Conservation (phyloP, 805 yeast genomes). For the Kuraishia hungarica region DNA sequence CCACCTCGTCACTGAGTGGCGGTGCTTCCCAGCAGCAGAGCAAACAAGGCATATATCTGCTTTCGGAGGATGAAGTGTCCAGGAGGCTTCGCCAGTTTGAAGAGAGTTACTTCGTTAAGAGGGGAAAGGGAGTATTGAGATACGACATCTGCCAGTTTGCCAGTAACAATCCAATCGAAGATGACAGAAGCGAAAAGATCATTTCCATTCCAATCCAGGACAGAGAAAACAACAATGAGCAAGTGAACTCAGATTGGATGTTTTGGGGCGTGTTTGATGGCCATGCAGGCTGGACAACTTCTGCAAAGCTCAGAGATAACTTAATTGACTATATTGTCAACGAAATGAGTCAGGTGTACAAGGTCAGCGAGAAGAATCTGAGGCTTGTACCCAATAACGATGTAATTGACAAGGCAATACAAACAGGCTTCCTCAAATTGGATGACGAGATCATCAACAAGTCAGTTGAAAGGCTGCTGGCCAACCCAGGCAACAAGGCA, state of each 20-base stretch:
- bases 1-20: constrained; percentile 36
- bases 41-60: constrained; percentile 47
- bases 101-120: constrained; percentile 69
- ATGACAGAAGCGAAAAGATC: constrained; percentile 79
- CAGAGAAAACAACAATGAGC: constrained; percentile 35
- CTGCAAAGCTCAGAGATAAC: constrained; percentile 74
- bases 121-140: constrained; percentile 82
- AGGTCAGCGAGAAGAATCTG: constrained; percentile 41
- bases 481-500: constrained; percentile 54
- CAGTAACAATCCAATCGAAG: constrained; percentile 91
- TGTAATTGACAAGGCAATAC: constrained; percentile 70
- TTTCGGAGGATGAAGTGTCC: constrained; percentile 67
- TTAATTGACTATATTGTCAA: constrained; percentile 68
- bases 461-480: constrained; percentile 61
- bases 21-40: constrained; percentile 26
- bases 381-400: constrained; percentile 61
- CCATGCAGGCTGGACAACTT: constrained; percentile 94
- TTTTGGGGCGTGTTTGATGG: constrained; percentile 97
- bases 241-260: constrained; percentile 65
- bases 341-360: constrained; percentile 62
- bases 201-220: constrained; percentile 69
- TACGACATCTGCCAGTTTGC: constrained; percentile 88
- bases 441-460: constrained; percentile 83
- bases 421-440: constrained; percentile 68
- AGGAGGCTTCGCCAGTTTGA: constrained; percentile 61